Conservation (phyloP, 2,329 filamentous ascomycete genomes). For the Xylaria arbuscula region DNA sequence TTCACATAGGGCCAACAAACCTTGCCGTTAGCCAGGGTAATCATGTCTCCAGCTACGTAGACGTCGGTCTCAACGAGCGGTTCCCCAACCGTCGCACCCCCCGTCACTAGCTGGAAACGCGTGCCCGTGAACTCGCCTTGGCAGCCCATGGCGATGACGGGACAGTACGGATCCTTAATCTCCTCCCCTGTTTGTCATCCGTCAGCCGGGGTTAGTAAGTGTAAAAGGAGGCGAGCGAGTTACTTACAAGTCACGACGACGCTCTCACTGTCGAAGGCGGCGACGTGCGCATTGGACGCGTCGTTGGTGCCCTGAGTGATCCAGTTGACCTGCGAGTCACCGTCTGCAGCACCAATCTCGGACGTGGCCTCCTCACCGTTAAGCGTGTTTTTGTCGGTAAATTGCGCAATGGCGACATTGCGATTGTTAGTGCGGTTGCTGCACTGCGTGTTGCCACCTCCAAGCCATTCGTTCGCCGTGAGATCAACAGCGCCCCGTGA, state of each 20-base stretch:
- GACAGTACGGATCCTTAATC: conserved; percentile 65
- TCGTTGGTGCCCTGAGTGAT: conserved; percentile 65
- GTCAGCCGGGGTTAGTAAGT: not conserved
- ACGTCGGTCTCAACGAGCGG: conserved; percentile 62
- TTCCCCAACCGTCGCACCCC: conserved; percentile 63
- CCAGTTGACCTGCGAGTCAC: conserved; percentile 71
- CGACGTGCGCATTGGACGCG: conserved; percentile 60
- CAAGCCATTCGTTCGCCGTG: conserved; percentile 67
- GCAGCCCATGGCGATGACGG: conserved; percentile 69
- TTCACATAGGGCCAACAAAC: conserved; percentile 72
- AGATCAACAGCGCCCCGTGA: conserved; percentile 68
- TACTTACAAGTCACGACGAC: conserved; percentile 63
- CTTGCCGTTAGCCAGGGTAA: conserved; percentile 66
- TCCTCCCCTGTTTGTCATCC: conserved; percentile 58
- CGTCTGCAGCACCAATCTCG: conserved; percentile 61
- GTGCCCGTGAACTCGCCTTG: conserved; percentile 68
- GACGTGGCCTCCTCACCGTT: conserved; percentile 65
- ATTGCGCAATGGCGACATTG: conserved; percentile 68
- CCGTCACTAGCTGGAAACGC: conserved; percentile 67
- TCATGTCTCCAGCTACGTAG: conserved; percentile 72
- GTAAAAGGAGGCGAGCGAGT: not conserved
- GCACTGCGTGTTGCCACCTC: conserved; percentile 63
- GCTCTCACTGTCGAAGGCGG: conserved; percentile 57
- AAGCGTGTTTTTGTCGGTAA: conserved; percentile 69
- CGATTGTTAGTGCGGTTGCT: conserved; percentile 66